phyloP scores from a whole-genome alignment of 2,329 filamentous ascomycete species.

The Botrytis tulipae region DNA sequence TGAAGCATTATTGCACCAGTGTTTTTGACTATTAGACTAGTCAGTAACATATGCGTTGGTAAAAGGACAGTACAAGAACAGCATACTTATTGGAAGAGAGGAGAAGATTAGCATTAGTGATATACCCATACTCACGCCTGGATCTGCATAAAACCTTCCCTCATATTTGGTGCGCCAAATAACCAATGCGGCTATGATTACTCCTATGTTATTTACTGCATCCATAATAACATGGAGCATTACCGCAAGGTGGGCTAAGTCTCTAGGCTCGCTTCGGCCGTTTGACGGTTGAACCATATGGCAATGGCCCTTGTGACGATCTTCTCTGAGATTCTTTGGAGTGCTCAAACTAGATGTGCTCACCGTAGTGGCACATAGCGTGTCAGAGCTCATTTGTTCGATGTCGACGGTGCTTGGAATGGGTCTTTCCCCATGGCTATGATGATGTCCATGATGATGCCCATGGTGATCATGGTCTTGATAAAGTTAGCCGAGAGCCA shows the following conservation, averaged over 20 bases:
- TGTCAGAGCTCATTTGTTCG: slow-evolving; percentile 18
- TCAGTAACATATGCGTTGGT: not conserved
- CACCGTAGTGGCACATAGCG: slow-evolving; percentile 2
- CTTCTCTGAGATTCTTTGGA: not conserved
- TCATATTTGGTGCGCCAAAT: slow-evolving; percentile 64
- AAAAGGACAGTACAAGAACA: not conserved
- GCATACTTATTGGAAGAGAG: slow-evolving; percentile 52
- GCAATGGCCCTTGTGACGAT: slow-evolving; percentile 50
- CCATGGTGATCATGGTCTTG: slow-evolving; percentile 26
- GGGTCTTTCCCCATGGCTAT: not conserved
- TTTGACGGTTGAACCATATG: slow-evolving; percentile 41
- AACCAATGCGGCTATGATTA: slow-evolving; percentile 66
- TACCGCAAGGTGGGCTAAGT: slow-evolving; percentile 71
- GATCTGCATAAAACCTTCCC: slow-evolving; percentile 68
- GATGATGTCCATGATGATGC: slow-evolving; percentile 12
- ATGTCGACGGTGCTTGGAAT: slow-evolving; percentile 8
- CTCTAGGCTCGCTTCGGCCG: slow-evolving; percentile 44
- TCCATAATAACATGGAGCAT: slow-evolving; percentile 70
- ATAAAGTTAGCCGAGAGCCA: not conserved
- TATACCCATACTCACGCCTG: slow-evolving; percentile 66
- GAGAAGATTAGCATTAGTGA: slow-evolving; percentile 69
- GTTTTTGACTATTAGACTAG: slow-evolving; percentile 45
- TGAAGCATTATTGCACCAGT: slow-evolving; percentile 67
- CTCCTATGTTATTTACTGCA: slow-evolving; percentile 72
- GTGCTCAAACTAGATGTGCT: not conserved